Evolutionary conservation across 352 stramenopile genomes (phyloP).

Genomic region (Globisporangium cederbergense): DNA sequence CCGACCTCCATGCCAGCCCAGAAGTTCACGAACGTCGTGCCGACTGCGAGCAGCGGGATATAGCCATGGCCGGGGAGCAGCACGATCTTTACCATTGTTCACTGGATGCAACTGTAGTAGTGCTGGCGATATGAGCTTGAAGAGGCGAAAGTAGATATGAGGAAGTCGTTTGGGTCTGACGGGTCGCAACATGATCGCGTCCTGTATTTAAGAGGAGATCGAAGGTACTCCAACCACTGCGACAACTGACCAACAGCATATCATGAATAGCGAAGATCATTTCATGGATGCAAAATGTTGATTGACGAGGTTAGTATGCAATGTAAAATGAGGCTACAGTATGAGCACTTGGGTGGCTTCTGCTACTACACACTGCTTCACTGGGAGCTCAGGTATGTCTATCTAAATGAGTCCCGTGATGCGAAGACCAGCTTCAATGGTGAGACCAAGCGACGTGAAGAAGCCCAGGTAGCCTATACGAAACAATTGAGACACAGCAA

Average conservation of each 20-base stretch:
- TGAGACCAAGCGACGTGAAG: slow-evolving; percentile 27
- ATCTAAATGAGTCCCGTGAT: slow-evolving; percentile 7
- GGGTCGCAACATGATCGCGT: slow-evolving; percentile 4
- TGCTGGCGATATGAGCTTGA: background rate
- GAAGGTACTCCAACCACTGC: too few species aligned
- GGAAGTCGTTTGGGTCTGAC: background rate
- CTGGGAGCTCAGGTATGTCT: too few species aligned
- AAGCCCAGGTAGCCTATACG: slow-evolving; percentile 50
- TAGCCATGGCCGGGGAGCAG: slow-evolving; percentile 62
- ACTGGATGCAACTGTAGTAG: background rate
- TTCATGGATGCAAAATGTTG: too few species aligned
- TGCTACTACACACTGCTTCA: background rate
- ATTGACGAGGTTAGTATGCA: background rate
- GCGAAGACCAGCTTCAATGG: slow-evolving; percentile 6
- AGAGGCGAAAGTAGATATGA: background rate
- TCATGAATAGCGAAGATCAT: too few species aligned
- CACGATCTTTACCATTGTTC: slow-evolving; percentile 30
- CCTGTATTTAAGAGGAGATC: background rate
- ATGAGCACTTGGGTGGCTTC: background rate
- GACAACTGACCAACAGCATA: too few species aligned
- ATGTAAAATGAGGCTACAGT: background rate
- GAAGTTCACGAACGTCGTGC: slow-evolving; percentile 43
- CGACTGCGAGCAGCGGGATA: slow-evolving; percentile 54
- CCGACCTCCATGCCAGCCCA: slow-evolving; percentile 64
- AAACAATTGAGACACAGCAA: background rate